Conservation (phyloP, 1,284 basidiomycete species). For the Tilletia setariae region DNA sequence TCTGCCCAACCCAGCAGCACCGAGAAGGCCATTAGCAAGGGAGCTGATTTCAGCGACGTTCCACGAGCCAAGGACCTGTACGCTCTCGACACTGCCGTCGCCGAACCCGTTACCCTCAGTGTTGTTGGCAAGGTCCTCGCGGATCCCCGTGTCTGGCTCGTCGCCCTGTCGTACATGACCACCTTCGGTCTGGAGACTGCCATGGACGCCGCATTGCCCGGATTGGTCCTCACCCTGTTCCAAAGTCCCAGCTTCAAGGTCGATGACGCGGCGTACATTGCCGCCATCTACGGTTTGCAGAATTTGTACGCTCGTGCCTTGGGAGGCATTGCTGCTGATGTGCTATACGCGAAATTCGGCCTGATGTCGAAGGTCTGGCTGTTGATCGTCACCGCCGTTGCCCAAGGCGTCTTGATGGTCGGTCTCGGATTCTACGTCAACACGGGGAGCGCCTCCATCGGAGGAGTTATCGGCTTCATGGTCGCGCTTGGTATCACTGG, state of each 20-base stretch:
- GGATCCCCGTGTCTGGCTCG: constrained; percentile 65
- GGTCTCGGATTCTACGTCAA: constrained; percentile 61
- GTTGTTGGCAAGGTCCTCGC: constrained; percentile 56
- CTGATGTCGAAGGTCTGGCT: constrained; percentile 62
- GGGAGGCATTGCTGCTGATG: constrained; percentile 62
- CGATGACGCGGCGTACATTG: constrained; percentile 59
- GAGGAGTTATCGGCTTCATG: constrained; percentile 43
- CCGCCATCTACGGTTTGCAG: constrained; percentile 60
- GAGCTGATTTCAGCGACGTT: constrained; percentile 43
- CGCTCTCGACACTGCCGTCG: constrained; percentile 59
- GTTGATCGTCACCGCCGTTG: constrained; percentile 58
- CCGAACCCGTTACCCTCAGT: constrained; percentile 59
- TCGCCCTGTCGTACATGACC: constrained; percentile 60
- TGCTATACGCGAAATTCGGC: constrained; percentile 60
- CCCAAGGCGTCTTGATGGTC: constrained; percentile 60
- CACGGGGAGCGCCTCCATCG: constrained; percentile 30
- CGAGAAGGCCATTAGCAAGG: constrained; percentile 33
- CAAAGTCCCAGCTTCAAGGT: constrained; percentile 56
- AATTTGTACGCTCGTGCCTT: constrained; percentile 63
- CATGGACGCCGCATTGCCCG: constrained; percentile 63
- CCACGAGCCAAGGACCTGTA: constrained; percentile 28
- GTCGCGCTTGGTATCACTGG: constrained; percentile 40
- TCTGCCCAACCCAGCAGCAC: constrained; percentile 43
- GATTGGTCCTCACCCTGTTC: constrained; percentile 59
- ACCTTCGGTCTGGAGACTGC: constrained; percentile 64